phyloP scores from a whole-genome alignment of 2,329 filamentous ascomycete species.

The Sphaceloma murrayae region DNA sequence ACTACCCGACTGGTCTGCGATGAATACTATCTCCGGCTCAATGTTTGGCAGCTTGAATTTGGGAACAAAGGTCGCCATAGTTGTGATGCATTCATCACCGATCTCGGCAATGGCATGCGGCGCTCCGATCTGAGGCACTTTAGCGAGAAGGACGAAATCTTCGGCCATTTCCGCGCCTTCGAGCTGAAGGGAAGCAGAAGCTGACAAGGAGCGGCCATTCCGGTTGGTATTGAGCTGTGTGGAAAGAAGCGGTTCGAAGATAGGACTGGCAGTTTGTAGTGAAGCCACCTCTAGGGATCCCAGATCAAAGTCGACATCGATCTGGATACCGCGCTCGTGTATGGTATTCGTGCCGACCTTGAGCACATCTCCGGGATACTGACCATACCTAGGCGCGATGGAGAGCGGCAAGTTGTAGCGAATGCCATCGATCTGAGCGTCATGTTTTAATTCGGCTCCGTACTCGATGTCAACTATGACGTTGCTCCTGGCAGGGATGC shows the following conservation, averaged over 20 bases:
- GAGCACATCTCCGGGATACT: conserved; percentile 33
- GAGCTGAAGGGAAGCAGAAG: background rate
- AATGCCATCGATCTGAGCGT: conserved; percentile 56
- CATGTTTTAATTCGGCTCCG: conserved; percentile 62
- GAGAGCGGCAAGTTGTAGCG: conserved; percentile 59
- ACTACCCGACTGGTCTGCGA: conserved; percentile 62
- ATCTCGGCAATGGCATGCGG: conserved; percentile 55
- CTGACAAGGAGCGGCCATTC: background rate
- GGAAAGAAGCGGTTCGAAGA: conserved; percentile 3
- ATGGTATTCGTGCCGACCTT: conserved; percentile 17
- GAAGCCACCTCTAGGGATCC: conserved; percentile 50
- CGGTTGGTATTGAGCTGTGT: background rate
- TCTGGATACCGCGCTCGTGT: conserved; percentile 38
- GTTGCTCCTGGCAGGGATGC: conserved; percentile 50
- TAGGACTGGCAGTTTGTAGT: background rate
- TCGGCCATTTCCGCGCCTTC: conserved; percentile 30
- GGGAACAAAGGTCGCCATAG: conserved; percentile 64
- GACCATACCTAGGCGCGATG: conserved; percentile 59
- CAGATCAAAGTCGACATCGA: conserved; percentile 53
- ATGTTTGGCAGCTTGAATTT: conserved; percentile 53
- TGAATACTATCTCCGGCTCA: conserved; percentile 57
- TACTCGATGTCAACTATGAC: conserved; percentile 56
- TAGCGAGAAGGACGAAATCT: conserved; percentile 59
- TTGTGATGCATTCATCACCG: conserved; percentile 45
- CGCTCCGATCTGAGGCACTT: conserved; percentile 50